These are phyloP conservation scores for Brassica carinata DNA, from an alignment of 345 rosid genomes.

Conservation along the genomic window DNA sequence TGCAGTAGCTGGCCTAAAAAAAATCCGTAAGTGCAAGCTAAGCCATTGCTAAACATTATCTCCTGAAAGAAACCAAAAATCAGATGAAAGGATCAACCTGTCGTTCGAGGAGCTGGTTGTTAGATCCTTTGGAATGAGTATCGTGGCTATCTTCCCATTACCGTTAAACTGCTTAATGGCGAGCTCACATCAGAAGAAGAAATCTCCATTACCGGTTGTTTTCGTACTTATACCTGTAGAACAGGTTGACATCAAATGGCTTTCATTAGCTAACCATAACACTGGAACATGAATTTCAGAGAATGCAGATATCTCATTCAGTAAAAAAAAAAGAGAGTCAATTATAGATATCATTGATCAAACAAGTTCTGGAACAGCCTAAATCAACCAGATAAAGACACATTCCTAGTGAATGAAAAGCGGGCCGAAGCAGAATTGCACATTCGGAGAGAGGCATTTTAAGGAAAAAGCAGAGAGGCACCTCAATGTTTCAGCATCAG, in stretches of 20 bases:
- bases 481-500: constrained; percentile 85
- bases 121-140: constrained; percentile 67
- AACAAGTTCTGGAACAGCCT: background rate
- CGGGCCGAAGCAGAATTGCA: background rate
- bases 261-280: constrained; percentile 1
- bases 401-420: background rate
- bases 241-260: constrained; percentile 8
- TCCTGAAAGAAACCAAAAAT: constrained; percentile 6
- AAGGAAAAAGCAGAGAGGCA: constrained; percentile 30
- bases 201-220: constrained; percentile 76
- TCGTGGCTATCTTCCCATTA: constrained; percentile 62
- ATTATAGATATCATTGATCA: background rate
- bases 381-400: background rate
- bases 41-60: constrained; percentile 6
- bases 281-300: background rate
- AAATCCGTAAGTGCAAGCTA: background rate
- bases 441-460: constrained; percentile 4
- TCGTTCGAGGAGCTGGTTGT: constrained; percentile 89
- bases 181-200: constrained; percentile 74
- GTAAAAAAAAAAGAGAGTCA: background rate
- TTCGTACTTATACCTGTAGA: constrained; percentile 75
- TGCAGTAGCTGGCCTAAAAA: background rate
- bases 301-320: background rate
- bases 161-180: constrained; percentile 74
- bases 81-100: constrained; percentile 51